These are phyloP conservation scores for Phlebiopsis gigantea DNA, from an alignment of 768 basidiomycete species.

Conservation along the genomic window DNA sequence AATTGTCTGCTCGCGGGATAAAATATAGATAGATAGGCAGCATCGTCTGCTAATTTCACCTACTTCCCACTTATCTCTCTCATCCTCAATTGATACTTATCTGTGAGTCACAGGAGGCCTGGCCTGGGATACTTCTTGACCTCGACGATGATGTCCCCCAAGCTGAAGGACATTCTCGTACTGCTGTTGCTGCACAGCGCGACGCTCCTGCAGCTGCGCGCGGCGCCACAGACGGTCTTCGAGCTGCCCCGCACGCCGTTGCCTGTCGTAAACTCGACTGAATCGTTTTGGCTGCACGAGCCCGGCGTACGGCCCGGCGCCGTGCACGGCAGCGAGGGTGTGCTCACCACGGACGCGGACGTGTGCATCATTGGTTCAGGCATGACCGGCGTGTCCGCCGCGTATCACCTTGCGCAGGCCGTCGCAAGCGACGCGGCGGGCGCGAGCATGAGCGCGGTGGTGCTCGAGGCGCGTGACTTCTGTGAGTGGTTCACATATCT, in stretches of 20 bases:
- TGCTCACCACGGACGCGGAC: slow-evolving; percentile 54
- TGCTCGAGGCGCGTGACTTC: slow-evolving; percentile 84
- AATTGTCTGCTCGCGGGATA: too few species aligned
- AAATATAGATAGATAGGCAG: too few species aligned
- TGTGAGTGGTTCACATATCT: too few species aligned
- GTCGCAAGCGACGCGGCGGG: slow-evolving; percentile 1
- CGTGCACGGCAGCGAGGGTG: slow-evolving; percentile 55
- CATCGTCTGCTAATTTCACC: too few species aligned
- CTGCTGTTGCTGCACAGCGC: slow-evolving; percentile 1
- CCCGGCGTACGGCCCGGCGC: slow-evolving; percentile 64
- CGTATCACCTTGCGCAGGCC: slow-evolving; percentile 59
- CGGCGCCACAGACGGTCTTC: slow-evolving; percentile 14
- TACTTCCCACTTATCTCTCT: too few species aligned
- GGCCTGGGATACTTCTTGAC: too few species aligned
- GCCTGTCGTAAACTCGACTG: slow-evolving; percentile 61
- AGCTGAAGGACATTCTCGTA: neutral
- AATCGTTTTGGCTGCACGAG: slow-evolving; percentile 64
- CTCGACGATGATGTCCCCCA: neutral
- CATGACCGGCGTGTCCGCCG: slow-evolving; percentile 71
- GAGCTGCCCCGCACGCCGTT: slow-evolving; percentile 24
- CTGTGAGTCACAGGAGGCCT: too few species aligned
- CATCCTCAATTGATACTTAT: too few species aligned
- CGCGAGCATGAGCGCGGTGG: slow-evolving; percentile 40
- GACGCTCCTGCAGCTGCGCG: slow-evolving; percentile 15
- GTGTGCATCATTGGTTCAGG: slow-evolving; percentile 78